Conservation (phyloP, 345 rosid species). For the Reutealis trisperma region DNA sequence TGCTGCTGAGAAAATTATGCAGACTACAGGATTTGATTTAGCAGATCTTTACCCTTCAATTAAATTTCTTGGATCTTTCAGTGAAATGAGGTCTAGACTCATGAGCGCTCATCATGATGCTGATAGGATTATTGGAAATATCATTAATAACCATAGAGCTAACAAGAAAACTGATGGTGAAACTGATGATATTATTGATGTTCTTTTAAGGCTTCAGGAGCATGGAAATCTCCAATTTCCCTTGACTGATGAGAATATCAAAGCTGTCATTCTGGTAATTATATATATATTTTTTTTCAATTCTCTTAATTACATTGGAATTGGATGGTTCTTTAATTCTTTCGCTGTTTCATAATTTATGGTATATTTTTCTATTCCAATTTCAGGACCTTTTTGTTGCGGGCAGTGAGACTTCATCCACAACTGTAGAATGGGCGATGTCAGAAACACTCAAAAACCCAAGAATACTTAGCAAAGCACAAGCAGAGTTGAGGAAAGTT, state of each 20-base stretch:
- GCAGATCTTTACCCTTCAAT: slow-evolving; percentile 18
- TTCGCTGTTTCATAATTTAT: too few relatives aligned
- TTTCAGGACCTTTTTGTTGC: slow-evolving; percentile 6
- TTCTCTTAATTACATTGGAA: too few relatives aligned
- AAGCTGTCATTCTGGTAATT: slow-evolving; percentile 39
- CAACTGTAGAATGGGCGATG: slow-evolving; percentile 7
- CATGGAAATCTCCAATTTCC: slow-evolving; percentile 14
- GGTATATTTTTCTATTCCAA: too few relatives aligned
- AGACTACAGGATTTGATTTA: neutral
- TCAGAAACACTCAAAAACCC: slow-evolving; percentile 28
- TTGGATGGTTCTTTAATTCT: too few relatives aligned
- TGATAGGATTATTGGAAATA: neutral
- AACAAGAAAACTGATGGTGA: neutral
- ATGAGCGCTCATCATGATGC: neutral
- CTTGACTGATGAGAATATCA: slow-evolving; percentile 24
- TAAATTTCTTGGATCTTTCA: neutral
- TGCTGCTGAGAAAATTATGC: too few relatives aligned
- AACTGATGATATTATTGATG: slow-evolving; percentile 27
- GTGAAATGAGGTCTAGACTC: neutral
- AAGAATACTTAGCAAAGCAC: slow-evolving; percentile 20
- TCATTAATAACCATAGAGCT: neutral
- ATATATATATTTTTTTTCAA: too few relatives aligned
- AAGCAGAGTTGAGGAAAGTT: slow-evolving; percentile 31
- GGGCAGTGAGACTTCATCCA: slow-evolving; percentile 13
- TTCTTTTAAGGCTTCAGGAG: slow-evolving; percentile 36